Conservation (phyloP, 2,329 filamentous ascomycete species). For the Geosmithia morbida region DNA sequence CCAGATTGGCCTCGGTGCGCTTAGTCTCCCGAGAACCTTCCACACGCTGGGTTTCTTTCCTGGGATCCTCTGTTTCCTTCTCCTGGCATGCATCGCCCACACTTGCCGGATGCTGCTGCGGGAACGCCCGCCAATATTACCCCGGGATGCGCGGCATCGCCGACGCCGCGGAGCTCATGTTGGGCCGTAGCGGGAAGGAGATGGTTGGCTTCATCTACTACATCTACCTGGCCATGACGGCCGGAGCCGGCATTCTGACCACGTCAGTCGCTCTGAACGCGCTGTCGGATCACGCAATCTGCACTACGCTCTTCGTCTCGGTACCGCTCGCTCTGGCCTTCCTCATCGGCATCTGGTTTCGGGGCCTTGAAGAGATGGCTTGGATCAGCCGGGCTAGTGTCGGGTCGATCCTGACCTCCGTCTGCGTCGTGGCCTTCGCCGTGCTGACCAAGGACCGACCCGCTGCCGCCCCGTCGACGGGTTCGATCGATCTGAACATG, state of each 20-base stretch:
- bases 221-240: constrained; percentile 4
- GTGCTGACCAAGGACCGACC: constrained; percentile 13
- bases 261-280: constrained; percentile 24
- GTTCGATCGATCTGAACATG: constrained; percentile 8
- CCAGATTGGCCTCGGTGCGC: constrained; percentile 2
- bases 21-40: background rate
- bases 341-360: constrained; percentile 10
- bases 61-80: background rate
- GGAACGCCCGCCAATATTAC: background rate
- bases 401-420: constrained; percentile 10
- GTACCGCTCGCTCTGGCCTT: constrained; percentile 10
- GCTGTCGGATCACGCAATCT: constrained; percentile 20
- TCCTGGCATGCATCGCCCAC: background rate
- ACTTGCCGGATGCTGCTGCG: background rate
- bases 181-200: background rate
- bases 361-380: constrained; percentile 14
- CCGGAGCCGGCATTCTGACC: constrained; percentile 23
- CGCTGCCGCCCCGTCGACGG: constrained; percentile 12
- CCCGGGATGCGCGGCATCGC: background rate
- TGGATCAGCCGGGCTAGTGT: constrained; percentile 18
- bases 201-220: background rate
- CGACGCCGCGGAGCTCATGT: background rate
- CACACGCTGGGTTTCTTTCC: background rate
- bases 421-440: constrained; percentile 8
- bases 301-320: constrained; percentile 22